Percentiles rank a stretch among this genome's conserved stretches.
Evolutionary conservation across 164 flowering plant species (phyloP).

Genomic region (Hamamelis virginiana): DNA sequence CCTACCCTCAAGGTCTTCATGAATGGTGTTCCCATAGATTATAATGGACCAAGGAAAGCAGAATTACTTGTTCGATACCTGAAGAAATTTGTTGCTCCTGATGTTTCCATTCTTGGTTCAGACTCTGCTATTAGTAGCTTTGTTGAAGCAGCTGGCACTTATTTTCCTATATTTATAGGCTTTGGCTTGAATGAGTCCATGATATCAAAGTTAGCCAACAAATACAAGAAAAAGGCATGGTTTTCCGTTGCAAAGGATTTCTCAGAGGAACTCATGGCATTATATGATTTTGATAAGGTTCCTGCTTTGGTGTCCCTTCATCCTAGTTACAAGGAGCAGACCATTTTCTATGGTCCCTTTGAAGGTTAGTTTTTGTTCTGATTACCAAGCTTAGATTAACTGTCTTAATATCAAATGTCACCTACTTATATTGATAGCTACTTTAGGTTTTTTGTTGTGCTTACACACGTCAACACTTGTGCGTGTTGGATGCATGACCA

Average conservation of each 20-base stretch:
- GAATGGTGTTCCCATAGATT: constrained; percentile 80
- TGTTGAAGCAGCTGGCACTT: constrained; percentile 68
- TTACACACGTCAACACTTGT: neutral
- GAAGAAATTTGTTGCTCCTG: constrained; percentile 91
- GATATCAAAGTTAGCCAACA: constrained; percentile 52
- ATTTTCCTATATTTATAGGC: constrained; percentile 82
- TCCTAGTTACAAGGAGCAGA: constrained; percentile 65
- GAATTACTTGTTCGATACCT: constrained; percentile 76
- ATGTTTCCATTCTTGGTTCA: constrained; percentile 77
- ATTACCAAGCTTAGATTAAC: no score
- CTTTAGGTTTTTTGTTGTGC: neutral
- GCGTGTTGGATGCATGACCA: neutral
- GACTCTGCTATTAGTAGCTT: constrained; percentile 66
- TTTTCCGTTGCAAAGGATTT: constrained; percentile 87
- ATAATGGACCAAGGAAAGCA: constrained; percentile 86
- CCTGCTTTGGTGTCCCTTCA: constrained; percentile 83
- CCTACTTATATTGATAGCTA: neutral
- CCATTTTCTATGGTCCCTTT: constrained; percentile 90
- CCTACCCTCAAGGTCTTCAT: constrained; percentile 84
- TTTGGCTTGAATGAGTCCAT: constrained; percentile 80
- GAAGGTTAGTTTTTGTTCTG: constrained; percentile 97
- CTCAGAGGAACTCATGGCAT: constrained; percentile 73
- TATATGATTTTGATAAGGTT: constrained; percentile 85
- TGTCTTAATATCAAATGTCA: neutral
- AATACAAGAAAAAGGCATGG: constrained; percentile 96